Evolutionary conservation across 345 rosid species (phyloP).

Genomic region (Orychophragmus violaceus): DNA sequence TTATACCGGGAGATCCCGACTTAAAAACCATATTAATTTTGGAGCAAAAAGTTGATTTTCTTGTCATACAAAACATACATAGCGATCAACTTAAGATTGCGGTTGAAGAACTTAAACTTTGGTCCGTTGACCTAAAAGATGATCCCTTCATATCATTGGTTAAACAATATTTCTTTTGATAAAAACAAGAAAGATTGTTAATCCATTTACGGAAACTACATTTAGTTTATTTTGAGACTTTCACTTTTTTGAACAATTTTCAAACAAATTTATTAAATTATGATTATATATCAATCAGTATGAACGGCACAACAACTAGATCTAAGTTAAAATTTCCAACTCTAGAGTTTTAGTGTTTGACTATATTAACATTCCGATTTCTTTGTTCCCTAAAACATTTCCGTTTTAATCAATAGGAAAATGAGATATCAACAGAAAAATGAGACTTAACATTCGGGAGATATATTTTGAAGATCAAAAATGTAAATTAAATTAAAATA

Average conservation of each 20-base stretch:
- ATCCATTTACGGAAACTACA: not conserved
- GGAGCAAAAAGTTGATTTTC: not conserved
- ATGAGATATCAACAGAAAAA: not conserved
- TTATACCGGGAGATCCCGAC: not conserved
- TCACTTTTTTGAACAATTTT: not conserved
- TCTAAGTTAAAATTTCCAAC: not conserved
- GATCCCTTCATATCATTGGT: not conserved
- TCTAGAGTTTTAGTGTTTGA: not conserved
- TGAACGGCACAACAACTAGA: not conserved
- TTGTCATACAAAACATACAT: not conserved
- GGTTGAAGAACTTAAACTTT: not conserved
- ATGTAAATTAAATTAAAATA: no score
- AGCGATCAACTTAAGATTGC: not conserved
- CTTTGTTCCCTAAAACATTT: not conserved
- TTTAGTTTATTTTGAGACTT: not conserved
- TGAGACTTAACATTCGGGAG: not conserved
- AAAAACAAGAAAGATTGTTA: not conserved
- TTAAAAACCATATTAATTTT: not conserved
- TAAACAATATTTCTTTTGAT: not conserved
- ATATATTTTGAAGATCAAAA: not conserved
- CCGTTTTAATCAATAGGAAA: not conserved
- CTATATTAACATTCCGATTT: not conserved
- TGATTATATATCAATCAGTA: not conserved
- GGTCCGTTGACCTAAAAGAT: not conserved
- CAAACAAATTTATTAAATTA: not conserved